phyloP scores from a whole-genome alignment of 306 rosid genomes.

The Citrullus amarus region DNA sequence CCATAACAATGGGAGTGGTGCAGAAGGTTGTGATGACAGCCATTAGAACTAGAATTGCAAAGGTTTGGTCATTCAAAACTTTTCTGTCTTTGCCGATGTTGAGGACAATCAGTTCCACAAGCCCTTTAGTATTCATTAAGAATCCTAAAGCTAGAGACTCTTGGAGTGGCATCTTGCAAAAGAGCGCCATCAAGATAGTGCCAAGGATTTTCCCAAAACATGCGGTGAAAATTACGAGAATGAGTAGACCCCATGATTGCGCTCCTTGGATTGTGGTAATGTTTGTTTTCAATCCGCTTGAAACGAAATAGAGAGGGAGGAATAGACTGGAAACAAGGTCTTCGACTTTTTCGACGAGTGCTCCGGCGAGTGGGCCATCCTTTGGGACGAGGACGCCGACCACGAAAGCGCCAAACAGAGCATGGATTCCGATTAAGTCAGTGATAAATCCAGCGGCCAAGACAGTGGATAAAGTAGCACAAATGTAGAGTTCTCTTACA shows the following conservation, averaged over 20 bases:
- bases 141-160: slow-evolving; percentile 69
- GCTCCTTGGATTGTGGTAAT: slow-evolving; percentile 55
- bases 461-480: slow-evolving; percentile 47
- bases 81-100: slow-evolving; percentile 87
- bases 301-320: slow-evolving; percentile 74
- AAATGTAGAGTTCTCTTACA: slow-evolving; percentile 50
- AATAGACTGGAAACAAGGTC: slow-evolving; percentile 80
- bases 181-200: slow-evolving; percentile 40
- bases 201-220: slow-evolving; percentile 79
- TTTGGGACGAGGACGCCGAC: slow-evolving; percentile 70
- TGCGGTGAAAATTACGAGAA: slow-evolving; percentile 55
- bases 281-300: slow-evolving; percentile 88
- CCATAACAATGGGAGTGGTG: slow-evolving; percentile 64
- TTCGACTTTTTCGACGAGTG: slow-evolving; percentile 85
- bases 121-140: slow-evolving; percentile 87
- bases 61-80: slow-evolving; percentile 84
- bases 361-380: slow-evolving; percentile 61
- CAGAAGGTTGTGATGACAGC: slow-evolving; percentile 79
- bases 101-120: slow-evolving; percentile 83
- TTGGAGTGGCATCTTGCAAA: slow-evolving; percentile 40
- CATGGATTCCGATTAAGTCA: slow-evolving; percentile 77
- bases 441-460: slow-evolving; percentile 83
- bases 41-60: slow-evolving; percentile 89
- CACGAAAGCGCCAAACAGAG: slow-evolving; percentile 80
- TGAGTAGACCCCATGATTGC: slow-evolving; percentile 86